Conservation (phyloP, 805 yeast genomes). For the Brettanomyces anomalus region DNA sequence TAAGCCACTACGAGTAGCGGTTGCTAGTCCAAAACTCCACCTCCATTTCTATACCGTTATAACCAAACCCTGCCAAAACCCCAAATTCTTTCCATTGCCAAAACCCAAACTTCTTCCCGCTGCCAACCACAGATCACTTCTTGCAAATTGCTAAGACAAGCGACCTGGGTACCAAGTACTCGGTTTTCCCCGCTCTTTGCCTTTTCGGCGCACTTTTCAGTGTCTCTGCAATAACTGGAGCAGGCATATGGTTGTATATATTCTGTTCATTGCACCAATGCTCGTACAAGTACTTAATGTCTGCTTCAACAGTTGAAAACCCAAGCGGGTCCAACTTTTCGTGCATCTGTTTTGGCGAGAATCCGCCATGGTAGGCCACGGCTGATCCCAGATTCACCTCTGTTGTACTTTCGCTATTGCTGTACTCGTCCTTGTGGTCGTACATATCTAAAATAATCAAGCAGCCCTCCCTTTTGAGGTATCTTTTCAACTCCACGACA, state of each 20-base stretch:
- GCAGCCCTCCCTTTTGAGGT: conserved; percentile 26
- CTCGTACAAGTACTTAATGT: conserved; percentile 1
- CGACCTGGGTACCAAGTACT: conserved; percentile 4
- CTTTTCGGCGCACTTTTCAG: conserved; percentile 2
- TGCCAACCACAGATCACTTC: neutral
- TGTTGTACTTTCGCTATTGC: neutral
- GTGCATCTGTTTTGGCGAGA: conserved; percentile 3
- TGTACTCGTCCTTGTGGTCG: conserved; percentile 15
- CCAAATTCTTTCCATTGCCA: no score
- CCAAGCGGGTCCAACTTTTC: neutral
- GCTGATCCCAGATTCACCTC: conserved; percentile 3
- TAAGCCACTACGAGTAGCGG: no score
- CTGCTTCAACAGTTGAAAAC: conserved; percentile 1
- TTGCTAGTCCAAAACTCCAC: no score
- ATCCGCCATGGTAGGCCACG: conserved; percentile 9
- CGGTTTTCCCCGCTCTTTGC: neutral
- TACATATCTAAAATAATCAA: conserved; percentile 31
- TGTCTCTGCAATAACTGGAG: neutral
- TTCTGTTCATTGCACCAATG: conserved; percentile 2
- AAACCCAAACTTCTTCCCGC: no score
- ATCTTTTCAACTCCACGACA: conserved; percentile 24
- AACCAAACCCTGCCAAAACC: no score
- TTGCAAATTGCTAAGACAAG: conserved; percentile 5
- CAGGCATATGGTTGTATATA: conserved; percentile 4
- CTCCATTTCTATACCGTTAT: no score